These are phyloP conservation scores for Fusarium sp. DNA, from an alignment of 2,329 filamentous ascomycete species.

Conservation along the genomic window DNA sequence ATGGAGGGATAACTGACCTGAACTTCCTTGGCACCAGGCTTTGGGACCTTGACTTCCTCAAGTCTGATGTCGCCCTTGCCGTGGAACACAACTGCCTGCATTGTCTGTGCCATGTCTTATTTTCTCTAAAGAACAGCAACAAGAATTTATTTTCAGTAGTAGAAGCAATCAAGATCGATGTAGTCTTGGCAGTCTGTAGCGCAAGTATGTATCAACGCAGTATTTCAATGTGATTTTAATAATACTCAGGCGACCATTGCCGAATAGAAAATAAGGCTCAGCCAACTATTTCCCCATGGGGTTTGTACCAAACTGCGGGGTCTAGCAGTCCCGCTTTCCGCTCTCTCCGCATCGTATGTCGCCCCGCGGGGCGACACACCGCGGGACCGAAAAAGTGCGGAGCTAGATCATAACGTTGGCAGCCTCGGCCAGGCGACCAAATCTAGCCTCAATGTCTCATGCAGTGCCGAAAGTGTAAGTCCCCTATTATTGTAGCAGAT, in stretches of 20 bases:
- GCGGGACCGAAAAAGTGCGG: not conserved
- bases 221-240: not conserved
- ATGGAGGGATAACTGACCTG: not conserved
- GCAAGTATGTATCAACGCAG: accelerated
- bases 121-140: no score
- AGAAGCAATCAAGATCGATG: accelerated
- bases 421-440: not conserved
- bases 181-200: not conserved
- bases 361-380: not conserved
- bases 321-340: not conserved
- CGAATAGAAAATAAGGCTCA: no score
- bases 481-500: not conserved
- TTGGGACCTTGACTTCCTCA: not conserved
- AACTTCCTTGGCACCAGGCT: not conserved
- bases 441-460: not conserved
- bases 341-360: not conserved
- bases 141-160: not conserved
- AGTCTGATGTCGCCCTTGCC: not conserved
- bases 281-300: not conserved
- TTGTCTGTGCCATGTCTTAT: not conserved
- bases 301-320: not conserved
- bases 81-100: not conserved
- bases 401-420: no score
- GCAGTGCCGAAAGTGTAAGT: no score
- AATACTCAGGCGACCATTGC: not conserved